A percentile compares a stretch with the other conserved stretches of the same genome.
Conservation (phyloP, 75 land plant genomes). For the Larix kaempferi region DNA sequence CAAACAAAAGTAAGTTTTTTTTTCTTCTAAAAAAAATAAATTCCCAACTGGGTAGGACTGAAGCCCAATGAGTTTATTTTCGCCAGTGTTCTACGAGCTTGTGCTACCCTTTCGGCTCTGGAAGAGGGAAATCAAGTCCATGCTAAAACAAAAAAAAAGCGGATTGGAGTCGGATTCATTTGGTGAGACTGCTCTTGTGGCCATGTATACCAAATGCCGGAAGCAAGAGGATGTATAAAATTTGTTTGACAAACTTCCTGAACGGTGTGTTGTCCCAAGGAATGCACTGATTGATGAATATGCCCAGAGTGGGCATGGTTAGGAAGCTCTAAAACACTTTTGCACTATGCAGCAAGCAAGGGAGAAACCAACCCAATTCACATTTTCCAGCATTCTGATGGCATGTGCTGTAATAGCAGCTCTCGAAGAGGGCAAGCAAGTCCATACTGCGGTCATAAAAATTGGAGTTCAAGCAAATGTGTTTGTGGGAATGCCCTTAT, state of each 20-base stretch:
- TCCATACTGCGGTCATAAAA: conserved; percentile 46
- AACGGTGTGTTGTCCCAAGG: conserved; percentile 67
- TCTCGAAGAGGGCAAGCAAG: conserved; percentile 45
- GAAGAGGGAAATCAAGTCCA: conserved; percentile 47
- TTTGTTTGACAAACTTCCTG: conserved; percentile 53
- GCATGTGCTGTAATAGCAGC: conserved; percentile 45
- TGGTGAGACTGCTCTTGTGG: conserved; percentile 60
- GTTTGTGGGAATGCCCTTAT: conserved; percentile 64
- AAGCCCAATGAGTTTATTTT: conserved; percentile 46
- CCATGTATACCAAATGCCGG: conserved; percentile 53
- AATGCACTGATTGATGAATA: conserved; percentile 66
- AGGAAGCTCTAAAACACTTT: conserved; percentile 44
- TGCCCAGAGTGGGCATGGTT: conserved; percentile 50
- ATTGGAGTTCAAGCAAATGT: conserved; percentile 35
- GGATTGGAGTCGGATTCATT: conserved; percentile 41
- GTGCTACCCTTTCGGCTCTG: conserved; percentile 29
- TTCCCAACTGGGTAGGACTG: conserved; percentile 32
- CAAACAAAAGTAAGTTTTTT: too few species aligned
- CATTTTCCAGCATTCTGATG: conserved; percentile 46
- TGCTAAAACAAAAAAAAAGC: conserved; percentile 17
- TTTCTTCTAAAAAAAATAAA: too few species aligned
- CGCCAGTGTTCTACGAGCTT: conserved; percentile 37
- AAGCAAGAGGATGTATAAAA: conserved; percentile 30
- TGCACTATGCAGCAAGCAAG: conserved; percentile 40
- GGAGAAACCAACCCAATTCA: conserved; percentile 46